Conservation (phyloP, 2,329 filamentous ascomycete species). For the Colletotrichum lentis region DNA sequence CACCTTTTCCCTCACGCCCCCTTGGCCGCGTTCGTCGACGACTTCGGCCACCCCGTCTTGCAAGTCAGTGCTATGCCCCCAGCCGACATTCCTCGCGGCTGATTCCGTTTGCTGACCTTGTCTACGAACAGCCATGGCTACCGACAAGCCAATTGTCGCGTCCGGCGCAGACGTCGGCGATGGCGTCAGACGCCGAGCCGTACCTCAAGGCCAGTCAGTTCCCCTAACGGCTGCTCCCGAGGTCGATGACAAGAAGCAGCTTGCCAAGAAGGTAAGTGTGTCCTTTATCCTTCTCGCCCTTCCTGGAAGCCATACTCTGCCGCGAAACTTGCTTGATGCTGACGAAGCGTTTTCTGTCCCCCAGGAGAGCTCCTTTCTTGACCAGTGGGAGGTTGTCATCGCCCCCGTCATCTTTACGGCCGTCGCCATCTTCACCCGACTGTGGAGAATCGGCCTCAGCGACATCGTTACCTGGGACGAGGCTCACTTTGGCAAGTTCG, state of each 20-base stretch:
- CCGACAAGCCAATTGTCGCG: conserved; percentile 63
- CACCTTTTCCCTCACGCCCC: conserved; percentile 5
- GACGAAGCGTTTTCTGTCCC: conserved; percentile 34
- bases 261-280: conserved; percentile 61
- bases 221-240: conserved; percentile 51
- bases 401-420: conserved; percentile 68
- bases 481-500: conserved; percentile 91
- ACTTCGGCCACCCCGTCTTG: conserved; percentile 24
- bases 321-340: conserved; percentile 34
- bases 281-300: neutral
- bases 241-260: conserved; percentile 68
- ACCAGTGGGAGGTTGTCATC: conserved; percentile 70
- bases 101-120: conserved; percentile 30
- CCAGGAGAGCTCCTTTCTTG: conserved; percentile 65
- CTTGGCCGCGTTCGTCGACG: conserved; percentile 30
- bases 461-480: conserved; percentile 74
- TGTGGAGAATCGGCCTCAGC: conserved; percentile 75
- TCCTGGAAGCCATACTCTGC: neutral
- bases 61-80: conserved; percentile 17
- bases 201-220: conserved; percentile 54
- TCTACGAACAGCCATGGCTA: conserved; percentile 55
- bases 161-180: conserved; percentile 68
- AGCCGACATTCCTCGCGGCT: conserved; percentile 6
- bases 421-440: conserved; percentile 70
- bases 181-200: conserved; percentile 64